A percentile compares a stretch with the other conserved stretches of the same genome.
Conservation (phyloP, 352 stramenopile genomes). For the Globisporangium heterothallicum region DNA sequence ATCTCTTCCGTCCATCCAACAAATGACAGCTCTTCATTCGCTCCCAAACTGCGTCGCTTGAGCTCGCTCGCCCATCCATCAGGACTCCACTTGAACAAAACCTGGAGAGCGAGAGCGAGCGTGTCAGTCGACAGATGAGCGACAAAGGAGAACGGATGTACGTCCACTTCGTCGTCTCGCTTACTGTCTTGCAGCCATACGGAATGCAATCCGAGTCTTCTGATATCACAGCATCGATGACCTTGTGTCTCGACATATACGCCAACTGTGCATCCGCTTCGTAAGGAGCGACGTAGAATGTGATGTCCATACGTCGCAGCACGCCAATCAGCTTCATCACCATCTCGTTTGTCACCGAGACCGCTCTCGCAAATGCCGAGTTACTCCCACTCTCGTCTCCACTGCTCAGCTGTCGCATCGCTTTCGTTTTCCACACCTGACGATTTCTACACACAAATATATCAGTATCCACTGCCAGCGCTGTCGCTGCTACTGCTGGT, state of each 20-base stretch:
- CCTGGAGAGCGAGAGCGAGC: constrained; percentile 17
- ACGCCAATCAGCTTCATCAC: constrained; percentile 56
- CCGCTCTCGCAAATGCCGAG: constrained; percentile 37
- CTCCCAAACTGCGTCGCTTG: constrained; percentile 66
- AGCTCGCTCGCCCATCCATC: constrained; percentile 87
- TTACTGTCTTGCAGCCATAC: constrained; percentile 87
- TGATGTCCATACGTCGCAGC: constrained; percentile 64
- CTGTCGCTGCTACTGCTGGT: neutral
- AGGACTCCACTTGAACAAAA: constrained; percentile 93
- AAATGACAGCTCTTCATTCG: constrained; percentile 80
- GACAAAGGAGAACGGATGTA: neutral
- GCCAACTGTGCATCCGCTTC: constrained; percentile 97
- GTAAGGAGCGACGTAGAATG: constrained; percentile 95
- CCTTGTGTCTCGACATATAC: constrained; percentile 80
- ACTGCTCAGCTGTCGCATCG: constrained; percentile 20
- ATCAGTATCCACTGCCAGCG: neutral
- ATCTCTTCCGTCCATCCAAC: constrained; percentile 84
- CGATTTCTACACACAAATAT: constrained; percentile 22
- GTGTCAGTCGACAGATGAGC: too few relatives aligned
- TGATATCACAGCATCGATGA: constrained; percentile 94
- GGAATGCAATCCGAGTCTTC: constrained; percentile 96
- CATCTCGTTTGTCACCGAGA: constrained; percentile 75
- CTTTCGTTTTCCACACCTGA: constrained; percentile 37
- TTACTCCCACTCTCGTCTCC: constrained; percentile 18
- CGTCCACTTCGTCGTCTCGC: neutral